phyloP scores from a whole-genome alignment of 805 yeast species.

The Lipomyces mesembrius region DNA sequence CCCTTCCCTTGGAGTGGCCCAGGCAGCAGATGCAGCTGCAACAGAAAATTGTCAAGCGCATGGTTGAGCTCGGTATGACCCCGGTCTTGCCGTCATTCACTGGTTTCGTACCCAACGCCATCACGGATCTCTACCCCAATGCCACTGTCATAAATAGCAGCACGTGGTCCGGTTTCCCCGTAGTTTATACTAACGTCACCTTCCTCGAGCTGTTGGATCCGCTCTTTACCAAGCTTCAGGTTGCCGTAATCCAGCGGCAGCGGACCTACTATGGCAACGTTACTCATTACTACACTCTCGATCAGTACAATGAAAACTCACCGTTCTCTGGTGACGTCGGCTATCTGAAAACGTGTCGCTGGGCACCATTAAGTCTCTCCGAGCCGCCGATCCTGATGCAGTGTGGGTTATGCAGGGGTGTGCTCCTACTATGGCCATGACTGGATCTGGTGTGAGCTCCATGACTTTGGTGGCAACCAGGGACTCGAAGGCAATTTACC shows the following conservation, averaged over 20 bases:
- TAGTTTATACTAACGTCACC: not conserved
- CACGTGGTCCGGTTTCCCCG: not conserved
- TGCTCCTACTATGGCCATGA: slow-evolving; percentile 2
- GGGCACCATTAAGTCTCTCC: slow-evolving; percentile 1
- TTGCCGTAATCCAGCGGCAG: slow-evolving; percentile 1
- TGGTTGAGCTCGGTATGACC: slow-evolving; percentile 1
- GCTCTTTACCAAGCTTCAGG: not conserved
- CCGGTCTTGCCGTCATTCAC: not conserved
- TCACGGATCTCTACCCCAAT: not conserved
- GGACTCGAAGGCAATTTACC: slow-evolving; percentile 3
- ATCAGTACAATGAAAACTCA: slow-evolving; percentile 1
- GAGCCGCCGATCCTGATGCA: not conserved
- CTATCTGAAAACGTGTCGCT: not conserved
- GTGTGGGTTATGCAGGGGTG: slow-evolving; percentile 2
- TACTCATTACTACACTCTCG: not conserved
- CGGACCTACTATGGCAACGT: not conserved
- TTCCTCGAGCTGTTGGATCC: not conserved
- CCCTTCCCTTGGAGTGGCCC: not conserved
- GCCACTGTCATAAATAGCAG: not conserved
- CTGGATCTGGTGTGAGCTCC: slow-evolving; percentile 3
- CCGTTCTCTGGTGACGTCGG: not conserved
- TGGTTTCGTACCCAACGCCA: not conserved
- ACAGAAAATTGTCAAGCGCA: not conserved
- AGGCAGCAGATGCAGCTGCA: not conserved
- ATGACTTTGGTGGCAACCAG: slow-evolving; percentile 1